Evolutionary conservation across 768 basidiomycete species (phyloP).

Genomic region (Auriscalpium orientale): DNA sequence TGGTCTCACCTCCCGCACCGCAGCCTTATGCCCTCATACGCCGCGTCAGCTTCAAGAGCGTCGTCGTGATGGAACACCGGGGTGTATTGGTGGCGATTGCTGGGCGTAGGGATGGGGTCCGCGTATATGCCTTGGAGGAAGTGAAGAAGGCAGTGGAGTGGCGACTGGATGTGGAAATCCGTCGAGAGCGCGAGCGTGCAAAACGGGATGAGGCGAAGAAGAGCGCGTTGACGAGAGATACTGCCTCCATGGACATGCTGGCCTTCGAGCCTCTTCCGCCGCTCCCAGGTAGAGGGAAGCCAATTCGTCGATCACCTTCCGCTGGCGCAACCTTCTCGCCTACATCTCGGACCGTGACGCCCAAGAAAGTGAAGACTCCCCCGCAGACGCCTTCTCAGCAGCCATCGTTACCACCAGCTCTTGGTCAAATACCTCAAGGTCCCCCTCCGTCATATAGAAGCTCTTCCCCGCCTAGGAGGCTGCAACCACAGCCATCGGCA

Average conservation of each 20-base stretch:
- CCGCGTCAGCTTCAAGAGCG: slow-evolving; percentile 73
- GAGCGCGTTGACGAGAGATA: slow-evolving; percentile 22
- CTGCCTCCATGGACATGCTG: slow-evolving; percentile 23
- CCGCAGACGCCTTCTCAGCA: slow-evolving; percentile 11
- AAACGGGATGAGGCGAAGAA: slow-evolving; percentile 63
- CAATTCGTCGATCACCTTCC: slow-evolving; percentile 5
- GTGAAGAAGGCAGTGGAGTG: slow-evolving; percentile 82
- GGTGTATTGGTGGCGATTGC: slow-evolving; percentile 89
- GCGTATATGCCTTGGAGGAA: slow-evolving; percentile 84
- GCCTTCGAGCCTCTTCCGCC: slow-evolving; percentile 16
- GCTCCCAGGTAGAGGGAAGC: slow-evolving; percentile 6
- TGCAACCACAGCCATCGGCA: slow-evolving; percentile 35
- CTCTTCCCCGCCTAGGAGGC: slow-evolving; percentile 25
- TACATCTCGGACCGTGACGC: slow-evolving; percentile 4
- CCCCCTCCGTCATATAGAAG: slow-evolving; percentile 61
- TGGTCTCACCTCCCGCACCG: slow-evolving; percentile 62
- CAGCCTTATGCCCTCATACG: slow-evolving; percentile 80
- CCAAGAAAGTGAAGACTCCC: slow-evolving; percentile 15
- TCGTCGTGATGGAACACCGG: slow-evolving; percentile 90
- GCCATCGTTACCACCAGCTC: slow-evolving; percentile 4
- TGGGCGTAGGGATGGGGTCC: slow-evolving; percentile 76
- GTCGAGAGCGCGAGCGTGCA: slow-evolving; percentile 65
- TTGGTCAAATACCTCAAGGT: slow-evolving; percentile 26
- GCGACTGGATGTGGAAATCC: slow-evolving; percentile 75
- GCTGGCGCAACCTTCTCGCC: neutral